Percentiles rank a stretch among this genome's conserved stretches.
phyloP scores from a whole-genome alignment of 345 rosid genomes.

The Citrus inodora region DNA sequence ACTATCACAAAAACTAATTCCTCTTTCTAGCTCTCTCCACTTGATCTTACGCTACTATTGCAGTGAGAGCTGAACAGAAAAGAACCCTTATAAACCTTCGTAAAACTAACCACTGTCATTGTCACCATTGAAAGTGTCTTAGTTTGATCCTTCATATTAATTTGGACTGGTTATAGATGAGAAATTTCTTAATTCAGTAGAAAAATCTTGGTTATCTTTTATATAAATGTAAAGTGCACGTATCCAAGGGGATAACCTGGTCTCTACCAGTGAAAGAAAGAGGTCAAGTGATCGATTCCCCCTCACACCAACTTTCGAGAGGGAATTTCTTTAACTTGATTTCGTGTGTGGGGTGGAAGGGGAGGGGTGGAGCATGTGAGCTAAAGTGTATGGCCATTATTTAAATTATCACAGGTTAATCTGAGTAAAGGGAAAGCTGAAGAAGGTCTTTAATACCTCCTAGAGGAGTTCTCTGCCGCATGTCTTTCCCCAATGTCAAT shows the following conservation, averaged over 20 bases:
- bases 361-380: neutral
- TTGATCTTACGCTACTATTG: neutral
- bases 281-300: neutral
- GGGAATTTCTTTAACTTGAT: neutral
- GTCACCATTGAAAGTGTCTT: neutral
- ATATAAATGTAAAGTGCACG: neutral
- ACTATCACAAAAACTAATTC: neutral
- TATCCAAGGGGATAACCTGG: no score
- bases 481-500: slow-evolving; percentile 29
- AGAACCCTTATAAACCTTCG: neutral
- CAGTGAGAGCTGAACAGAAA: neutral
- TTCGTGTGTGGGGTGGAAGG: neutral
- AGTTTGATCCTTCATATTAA: neutral
- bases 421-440: neutral
- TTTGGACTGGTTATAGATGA: neutral
- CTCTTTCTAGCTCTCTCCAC: neutral
- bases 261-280: neutral
- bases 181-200: neutral
- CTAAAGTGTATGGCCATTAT: neutral
- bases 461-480: slow-evolving; percentile 21
- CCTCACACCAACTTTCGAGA: neutral
- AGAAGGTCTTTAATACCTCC: slow-evolving; percentile 35
- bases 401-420: neutral
- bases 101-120: neutral
- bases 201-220: neutral